Base-by-base conservation (phyloP, 495 filamentous ascomycete genomes). In the Daldinia caldariorum region DNA sequence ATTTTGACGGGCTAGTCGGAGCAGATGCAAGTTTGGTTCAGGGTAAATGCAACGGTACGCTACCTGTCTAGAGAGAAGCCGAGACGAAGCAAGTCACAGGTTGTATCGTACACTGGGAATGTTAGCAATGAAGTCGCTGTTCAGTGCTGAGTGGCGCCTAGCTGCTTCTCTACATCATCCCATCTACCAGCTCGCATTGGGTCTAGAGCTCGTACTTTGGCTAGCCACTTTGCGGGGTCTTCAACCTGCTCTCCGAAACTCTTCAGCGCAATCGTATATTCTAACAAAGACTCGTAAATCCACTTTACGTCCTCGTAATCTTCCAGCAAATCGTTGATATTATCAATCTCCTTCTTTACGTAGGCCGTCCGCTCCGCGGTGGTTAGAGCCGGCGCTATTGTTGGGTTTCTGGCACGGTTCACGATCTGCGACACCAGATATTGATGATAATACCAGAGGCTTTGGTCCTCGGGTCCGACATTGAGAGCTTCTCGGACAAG, bases 371-470 rank as follows among this genome's bases (percentile, higher is more conserved):
- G 84, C 34, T 94, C 89, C 38, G 87, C 78, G 18, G 80, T 65
- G 50, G 85, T 84, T 43, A 94, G 79, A 65, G 88, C 81, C 2
- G 90, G 86, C 18, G 85, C 83, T 76, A 94, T 89, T 18, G 86
- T 86, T n/a, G 80, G 76, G n/a, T 75, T 70, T 7, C 72, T 73
- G 12, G 76, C 68, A 47, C 61, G 80, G 73, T 59, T 79, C 65
- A 77, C 81, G 58, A 78, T 82, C 80, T 81, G 90, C 76, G 81
- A 86, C 80, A 97, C 89, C 31, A 77, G 45, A 26, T 71, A 73
- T 41, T 74, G 89, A 74, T 98, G 92, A 77, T 98, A 99, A 78
- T 94, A 97, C 96, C 96, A 99, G 13, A 97, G 81, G 9, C 92
- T 94, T 72, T 97, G 94, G 76, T 97, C 93, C 65, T 93, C 90